Conservation (phyloP, 768 basidiomycete species). For the Gymnopilus junonius region DNA sequence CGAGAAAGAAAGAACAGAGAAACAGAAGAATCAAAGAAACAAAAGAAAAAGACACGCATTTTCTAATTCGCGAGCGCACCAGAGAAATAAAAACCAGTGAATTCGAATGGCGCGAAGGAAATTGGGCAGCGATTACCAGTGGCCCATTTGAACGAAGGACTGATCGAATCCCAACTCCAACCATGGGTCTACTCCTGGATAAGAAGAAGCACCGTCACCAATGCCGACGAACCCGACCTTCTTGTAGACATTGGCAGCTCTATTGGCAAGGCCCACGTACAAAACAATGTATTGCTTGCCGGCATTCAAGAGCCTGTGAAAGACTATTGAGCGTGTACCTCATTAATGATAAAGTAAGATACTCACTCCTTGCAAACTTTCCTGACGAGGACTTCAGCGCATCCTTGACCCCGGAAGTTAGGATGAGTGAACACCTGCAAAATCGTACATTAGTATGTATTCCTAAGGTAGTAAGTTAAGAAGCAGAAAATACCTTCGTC, state of each 20-base stretch:
- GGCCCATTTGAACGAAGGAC: conserved; percentile 52
- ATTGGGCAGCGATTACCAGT: conserved; percentile 54
- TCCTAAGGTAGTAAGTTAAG: not conserved
- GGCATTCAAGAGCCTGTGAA: conserved; percentile 20
- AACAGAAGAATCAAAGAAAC: not conserved
- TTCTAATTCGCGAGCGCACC: not conserved
- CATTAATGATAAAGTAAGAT: not conserved
- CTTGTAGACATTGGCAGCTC: conserved; percentile 58
- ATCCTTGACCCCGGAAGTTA: conserved; percentile 53
- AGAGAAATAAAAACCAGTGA: not conserved
- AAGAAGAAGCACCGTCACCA: conserved; percentile 26
- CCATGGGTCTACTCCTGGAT: conserved; percentile 54
- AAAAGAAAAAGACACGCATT: not conserved
- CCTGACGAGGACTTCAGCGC: conserved; percentile 65
- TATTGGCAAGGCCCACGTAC: conserved; percentile 65
- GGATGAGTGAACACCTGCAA: conserved; percentile 59
- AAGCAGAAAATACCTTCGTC: conserved; percentile 47
- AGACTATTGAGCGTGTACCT: not conserved
- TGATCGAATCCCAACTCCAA: conserved; percentile 68
- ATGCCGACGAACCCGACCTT: conserved; percentile 72
- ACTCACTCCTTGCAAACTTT: conserved; percentile 60
- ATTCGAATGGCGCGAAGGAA: not conserved
- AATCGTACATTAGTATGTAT: not conserved
- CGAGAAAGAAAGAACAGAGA: not conserved
- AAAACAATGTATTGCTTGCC: conserved; percentile 49